Conservation (phyloP, 1,139 yeast species). For the Lodderomyces elongisporus region DNA sequence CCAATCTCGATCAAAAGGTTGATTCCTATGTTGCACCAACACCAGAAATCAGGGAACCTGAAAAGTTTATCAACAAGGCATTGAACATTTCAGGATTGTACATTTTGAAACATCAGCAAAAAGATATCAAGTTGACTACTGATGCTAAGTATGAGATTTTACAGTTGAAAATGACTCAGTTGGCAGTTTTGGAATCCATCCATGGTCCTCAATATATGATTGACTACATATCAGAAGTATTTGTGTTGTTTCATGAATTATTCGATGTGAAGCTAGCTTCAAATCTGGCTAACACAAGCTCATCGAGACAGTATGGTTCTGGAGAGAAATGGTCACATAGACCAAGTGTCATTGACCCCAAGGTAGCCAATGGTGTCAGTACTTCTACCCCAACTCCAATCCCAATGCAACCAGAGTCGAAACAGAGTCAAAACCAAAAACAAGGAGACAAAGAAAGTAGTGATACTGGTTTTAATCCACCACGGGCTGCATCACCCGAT, state of each 20-base stretch:
- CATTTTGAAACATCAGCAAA: conserved; percentile 27
- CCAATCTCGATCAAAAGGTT: conserved; percentile 4
- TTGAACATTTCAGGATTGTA: conserved; percentile 41
- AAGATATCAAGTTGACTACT: conserved; percentile 24
- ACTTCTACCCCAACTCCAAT: conserved; percentile 1
- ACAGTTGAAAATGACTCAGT: conserved; percentile 71
- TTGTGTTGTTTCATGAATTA: conserved; percentile 53
- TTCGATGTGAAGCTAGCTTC: conserved; percentile 33
- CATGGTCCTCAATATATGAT: conserved; percentile 60
- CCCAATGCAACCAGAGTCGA: conserved; percentile 4
- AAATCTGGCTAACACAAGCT: conserved; percentile 9
- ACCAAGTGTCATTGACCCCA: conserved; percentile 43
- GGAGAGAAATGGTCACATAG: conserved; percentile 40
- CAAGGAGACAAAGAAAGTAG: conserved; percentile 1
- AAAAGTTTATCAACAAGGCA: conserved; percentile 38
- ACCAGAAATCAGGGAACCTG: conserved; percentile 23
- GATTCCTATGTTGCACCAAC: conserved; percentile 5
- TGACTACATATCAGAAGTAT: conserved; percentile 62
- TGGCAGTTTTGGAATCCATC: conserved; percentile 62
- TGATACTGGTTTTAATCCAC: background rate
- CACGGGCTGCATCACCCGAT: background rate
- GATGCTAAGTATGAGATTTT: conserved; percentile 52
- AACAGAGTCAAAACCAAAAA: no score
- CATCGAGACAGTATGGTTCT: conserved; percentile 12
- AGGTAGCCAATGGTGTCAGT: conserved; percentile 1